Conservation (phyloP, 805 yeast species). For the Metschnikowia bowlesiae region DNA sequence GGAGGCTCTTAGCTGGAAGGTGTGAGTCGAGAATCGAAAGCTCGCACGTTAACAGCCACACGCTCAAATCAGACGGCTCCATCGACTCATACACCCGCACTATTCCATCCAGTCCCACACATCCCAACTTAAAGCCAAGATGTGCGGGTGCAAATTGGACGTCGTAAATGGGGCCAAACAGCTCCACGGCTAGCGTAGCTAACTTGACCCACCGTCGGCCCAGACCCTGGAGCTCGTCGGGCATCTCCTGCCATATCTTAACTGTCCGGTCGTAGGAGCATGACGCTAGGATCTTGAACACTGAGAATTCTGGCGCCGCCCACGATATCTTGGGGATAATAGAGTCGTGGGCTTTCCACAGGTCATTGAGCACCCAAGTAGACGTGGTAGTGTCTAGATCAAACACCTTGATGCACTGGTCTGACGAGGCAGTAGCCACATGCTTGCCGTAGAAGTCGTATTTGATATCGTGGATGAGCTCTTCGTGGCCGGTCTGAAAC, state of each 20-base stretch:
- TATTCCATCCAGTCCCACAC: slow-evolving; percentile 86
- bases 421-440: slow-evolving; percentile 92
- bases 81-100: slow-evolving; percentile 80
- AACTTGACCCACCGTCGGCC: slow-evolving; percentile 80
- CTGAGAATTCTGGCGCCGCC: slow-evolving; percentile 86
- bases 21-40: slow-evolving; percentile 60
- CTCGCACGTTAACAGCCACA: slow-evolving; percentile 78
- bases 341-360: slow-evolving; percentile 95
- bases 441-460: slow-evolving; percentile 92
- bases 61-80: slow-evolving; percentile 82
- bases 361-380: slow-evolving; percentile 82
- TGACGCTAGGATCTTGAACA: slow-evolving; percentile 77
- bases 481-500: slow-evolving; percentile 88
- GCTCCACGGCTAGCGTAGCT: slow-evolving; percentile 71
- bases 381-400: slow-evolving; percentile 61
- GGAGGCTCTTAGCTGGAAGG: slow-evolving; percentile 70
- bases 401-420: slow-evolving; percentile 88
- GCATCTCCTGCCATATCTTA: slow-evolving; percentile 86
- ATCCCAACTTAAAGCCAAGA: slow-evolving; percentile 74
- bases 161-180: slow-evolving; percentile 84
- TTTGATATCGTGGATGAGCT: slow-evolving; percentile 81
- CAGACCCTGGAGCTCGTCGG: slow-evolving; percentile 68
- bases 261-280: slow-evolving; percentile 89
- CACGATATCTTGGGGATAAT: slow-evolving; percentile 77
- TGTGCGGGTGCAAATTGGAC: slow-evolving; percentile 87